A percentile compares a stretch with the other conserved stretches of the same genome.
These are phyloP conservation scores for Ophiorrhiza pumila DNA, from an alignment of 257 asterid species.

Conservation along the genomic window DNA sequence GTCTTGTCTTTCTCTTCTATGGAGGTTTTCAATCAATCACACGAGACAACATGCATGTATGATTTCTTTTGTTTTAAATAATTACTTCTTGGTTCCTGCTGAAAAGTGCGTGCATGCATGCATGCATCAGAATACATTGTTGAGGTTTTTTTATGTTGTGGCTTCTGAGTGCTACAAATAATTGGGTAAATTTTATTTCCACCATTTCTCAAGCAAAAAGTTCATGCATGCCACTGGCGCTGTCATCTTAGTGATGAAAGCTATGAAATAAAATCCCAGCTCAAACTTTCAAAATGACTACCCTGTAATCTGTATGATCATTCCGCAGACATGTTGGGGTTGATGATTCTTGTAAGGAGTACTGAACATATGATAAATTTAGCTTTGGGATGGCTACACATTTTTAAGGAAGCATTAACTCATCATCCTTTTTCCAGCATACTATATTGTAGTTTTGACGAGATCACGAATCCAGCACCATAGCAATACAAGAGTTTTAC, in stretches of 20 bases:
- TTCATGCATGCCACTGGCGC: neutral
- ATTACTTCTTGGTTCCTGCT: neutral
- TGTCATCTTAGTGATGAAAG: neutral
- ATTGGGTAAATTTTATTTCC: too few relatives aligned
- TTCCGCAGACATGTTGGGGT: neutral
- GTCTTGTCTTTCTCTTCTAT: neutral
- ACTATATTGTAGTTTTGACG: neutral
- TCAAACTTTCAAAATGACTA: neutral
- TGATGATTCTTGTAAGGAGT: neutral
- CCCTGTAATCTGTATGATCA: neutral
- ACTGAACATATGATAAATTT: neutral
- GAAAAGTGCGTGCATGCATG: neutral
- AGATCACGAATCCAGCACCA: neutral
- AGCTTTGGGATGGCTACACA: slow-evolving; percentile 13
- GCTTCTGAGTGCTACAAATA: neutral
- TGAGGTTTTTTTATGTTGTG: too few relatives aligned
- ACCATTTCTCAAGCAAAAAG: too few relatives aligned
- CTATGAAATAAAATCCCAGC: neutral
- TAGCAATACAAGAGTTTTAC: neutral
- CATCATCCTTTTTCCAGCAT: neutral
- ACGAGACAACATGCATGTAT: slow-evolving; percentile 1
- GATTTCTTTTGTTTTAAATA: neutral
- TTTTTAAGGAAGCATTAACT: neutral
- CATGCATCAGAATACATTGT: too few relatives aligned
- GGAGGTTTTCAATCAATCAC: neutral